A percentile compares a stretch with the other conserved stretches of the same genome.
phyloP scores from a whole-genome alignment of 768 basidiomycete species.

The Trametes meyenii region DNA sequence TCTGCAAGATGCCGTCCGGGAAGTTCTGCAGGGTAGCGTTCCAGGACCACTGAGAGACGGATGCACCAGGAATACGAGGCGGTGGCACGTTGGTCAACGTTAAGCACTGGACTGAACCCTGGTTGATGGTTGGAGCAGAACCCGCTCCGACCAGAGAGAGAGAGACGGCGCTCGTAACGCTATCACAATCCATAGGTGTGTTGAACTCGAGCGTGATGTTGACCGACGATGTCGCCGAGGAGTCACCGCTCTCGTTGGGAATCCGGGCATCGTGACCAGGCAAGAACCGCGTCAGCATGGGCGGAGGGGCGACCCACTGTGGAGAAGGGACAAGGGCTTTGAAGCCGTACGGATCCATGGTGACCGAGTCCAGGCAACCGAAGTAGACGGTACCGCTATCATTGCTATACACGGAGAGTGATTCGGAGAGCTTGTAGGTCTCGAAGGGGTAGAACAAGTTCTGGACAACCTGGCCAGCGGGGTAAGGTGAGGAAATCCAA shows the following conservation, averaged over 20 bases:
- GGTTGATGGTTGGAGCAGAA: constrained; percentile 53
- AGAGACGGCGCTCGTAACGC: constrained; percentile 62
- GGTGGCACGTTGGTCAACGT: constrained; percentile 51
- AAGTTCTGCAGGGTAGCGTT: constrained; percentile 72
- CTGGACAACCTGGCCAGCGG: constrained; percentile 57
- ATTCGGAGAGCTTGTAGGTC: constrained; percentile 66
- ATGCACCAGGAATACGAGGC: constrained; percentile 53
- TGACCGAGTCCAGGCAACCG: constrained; percentile 72
- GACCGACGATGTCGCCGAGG: constrained; percentile 54
- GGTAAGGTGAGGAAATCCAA: constrained; percentile 85
- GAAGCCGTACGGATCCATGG: constrained; percentile 76
- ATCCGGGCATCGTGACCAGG: constrained; percentile 90
- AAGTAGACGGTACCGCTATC: constrained; percentile 63
- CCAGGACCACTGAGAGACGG: constrained; percentile 71
- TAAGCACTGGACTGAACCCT: constrained; percentile 48
- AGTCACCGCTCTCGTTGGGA: constrained; percentile 45
- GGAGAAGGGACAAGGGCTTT: constrained; percentile 73
- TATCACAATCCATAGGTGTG: constrained; percentile 69
- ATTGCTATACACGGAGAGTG: constrained; percentile 62
- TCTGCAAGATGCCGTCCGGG: constrained; percentile 80
- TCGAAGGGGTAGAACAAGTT: constrained; percentile 89
- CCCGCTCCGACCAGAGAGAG: constrained; percentile 70
- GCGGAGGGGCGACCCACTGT: constrained; percentile 72
- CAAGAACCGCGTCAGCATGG: constrained; percentile 74
- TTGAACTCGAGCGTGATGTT: constrained; percentile 82